phyloP scores from a whole-genome alignment of 108 stramenopile genomes.

The Aurantiochytrium sp. region DNA sequence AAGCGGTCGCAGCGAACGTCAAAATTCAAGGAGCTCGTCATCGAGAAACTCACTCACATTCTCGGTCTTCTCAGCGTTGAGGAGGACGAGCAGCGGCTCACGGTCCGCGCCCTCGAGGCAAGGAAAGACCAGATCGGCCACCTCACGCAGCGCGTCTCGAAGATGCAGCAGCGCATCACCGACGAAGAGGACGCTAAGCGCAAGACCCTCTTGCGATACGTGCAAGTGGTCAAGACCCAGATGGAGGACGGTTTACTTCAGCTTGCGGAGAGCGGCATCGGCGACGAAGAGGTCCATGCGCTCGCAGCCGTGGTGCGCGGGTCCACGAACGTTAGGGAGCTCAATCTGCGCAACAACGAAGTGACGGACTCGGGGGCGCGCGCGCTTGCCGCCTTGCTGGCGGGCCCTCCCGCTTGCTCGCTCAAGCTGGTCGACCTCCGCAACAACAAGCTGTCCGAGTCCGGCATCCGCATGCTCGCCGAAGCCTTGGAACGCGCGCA shows the following conservation, averaged over 20 bases:
- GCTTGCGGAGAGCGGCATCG: conserved; percentile 67
- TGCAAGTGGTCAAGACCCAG: conserved; percentile 70
- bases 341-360: conserved; percentile 65
- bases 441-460: conserved; percentile 56
- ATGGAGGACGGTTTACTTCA: conserved; percentile 60
- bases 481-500: conserved; percentile 68
- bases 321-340: conserved; percentile 64
- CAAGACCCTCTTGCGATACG: conserved; percentile 69
- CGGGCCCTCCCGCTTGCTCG: conserved; percentile 46
- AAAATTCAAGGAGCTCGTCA: conserved; percentile 59
- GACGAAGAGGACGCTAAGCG: conserved; percentile 78
- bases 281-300: conserved; percentile 69
- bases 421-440: conserved; percentile 64
- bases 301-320: conserved; percentile 68
- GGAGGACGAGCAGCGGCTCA: conserved; percentile 58
- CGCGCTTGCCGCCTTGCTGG: conserved; percentile 70
- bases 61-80: conserved; percentile 57
- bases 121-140: conserved; percentile 54
- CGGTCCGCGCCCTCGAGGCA: conserved; percentile 35
- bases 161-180: conserved; percentile 52
- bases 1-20: conserved; percentile 55
- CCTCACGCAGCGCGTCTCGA: conserved; percentile 43
- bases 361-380: conserved; percentile 67
- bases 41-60: conserved; percentile 56
- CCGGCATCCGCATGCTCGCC: conserved; percentile 66